Evolutionary conservation across 441 rosid species (phyloP), one percentile per base, ranked within the genome.

Genomic region (Metrosideros polymorpha): DNA sequence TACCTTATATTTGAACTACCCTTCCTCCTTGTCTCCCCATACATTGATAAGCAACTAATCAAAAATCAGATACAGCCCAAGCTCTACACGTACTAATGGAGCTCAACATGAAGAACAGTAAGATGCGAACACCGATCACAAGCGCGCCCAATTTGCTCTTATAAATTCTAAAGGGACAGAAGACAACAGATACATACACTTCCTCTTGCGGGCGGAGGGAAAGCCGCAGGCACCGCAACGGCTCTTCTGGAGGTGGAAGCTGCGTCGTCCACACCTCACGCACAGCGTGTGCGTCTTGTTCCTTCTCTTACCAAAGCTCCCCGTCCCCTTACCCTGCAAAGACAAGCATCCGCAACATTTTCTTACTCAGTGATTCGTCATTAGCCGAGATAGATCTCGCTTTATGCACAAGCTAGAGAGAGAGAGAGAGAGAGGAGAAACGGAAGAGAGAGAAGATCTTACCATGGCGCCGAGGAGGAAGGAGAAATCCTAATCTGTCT

Each of bases 211-310:
- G 59, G 99, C 98, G 59, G 98, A 95, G 9, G 99, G 99, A 89
- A 89, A 97, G 52, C 90, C 99, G 88, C 99, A 95, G 79, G 95
- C 98, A 25, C 95, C 39, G 88, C 99, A 97, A 6, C 98, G 98
- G 90, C 99, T 95, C 93, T 97, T 96, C 94, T 95, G 98, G 82
- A 96, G 98, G 90, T 97, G 98, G 92, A 95, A 96, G 90, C 97
- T 95, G 29, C 99, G 98, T 55, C 97, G 98, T 54, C 99, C 99
- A 83, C 99, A 97, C 90, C 99, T 93, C 27, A 95, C 97, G 84
- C 98, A 97, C 71, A 97, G 94, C 9, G 99, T 96, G 94, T 96
- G 98, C 47, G 98, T 94, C 96, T 96, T 97, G 96, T 97, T 97
- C 92, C 99, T 96, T 85, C 99, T 90, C 94, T 97, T 95, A 83